Evolutionary conservation across 1,139 yeast genomes (phyloP).

Genomic region (Kurtzmaniella quercitrusa): DNA sequence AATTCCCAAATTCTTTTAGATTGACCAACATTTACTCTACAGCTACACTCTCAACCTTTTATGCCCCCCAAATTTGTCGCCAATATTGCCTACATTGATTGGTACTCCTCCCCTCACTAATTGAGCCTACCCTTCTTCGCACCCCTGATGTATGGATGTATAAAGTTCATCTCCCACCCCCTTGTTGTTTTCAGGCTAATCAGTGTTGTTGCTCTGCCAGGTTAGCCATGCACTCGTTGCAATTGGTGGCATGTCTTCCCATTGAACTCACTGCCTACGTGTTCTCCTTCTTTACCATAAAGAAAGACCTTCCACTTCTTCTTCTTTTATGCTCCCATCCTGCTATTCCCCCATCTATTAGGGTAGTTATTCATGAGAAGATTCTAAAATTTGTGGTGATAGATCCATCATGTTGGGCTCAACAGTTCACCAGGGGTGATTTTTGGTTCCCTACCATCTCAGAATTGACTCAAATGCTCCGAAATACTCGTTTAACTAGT

Average conservation of each 20-base stretch:
- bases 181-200: background rate
- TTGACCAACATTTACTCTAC: background rate
- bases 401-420: conserved; percentile 9
- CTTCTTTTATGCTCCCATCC: conserved; percentile 1
- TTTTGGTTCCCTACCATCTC: conserved; percentile 8
- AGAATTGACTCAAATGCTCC: conserved; percentile 4
- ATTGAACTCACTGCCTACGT: conserved; percentile 5
- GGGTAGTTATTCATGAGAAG: conserved; percentile 1
- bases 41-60: background rate
- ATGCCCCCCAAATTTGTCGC: background rate
- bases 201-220: conserved; percentile 1
- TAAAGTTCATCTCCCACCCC: background rate
- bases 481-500: background rate
- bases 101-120: too few relatives aligned
- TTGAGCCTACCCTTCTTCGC: background rate
- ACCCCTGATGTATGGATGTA: background rate
- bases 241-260: conserved; percentile 4
- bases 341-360: background rate
- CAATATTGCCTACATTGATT: background rate
- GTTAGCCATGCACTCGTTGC: conserved; percentile 1
- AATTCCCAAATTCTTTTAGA: too few relatives aligned
- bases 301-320: conserved; percentile 2
- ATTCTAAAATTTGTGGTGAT: conserved; percentile 7
- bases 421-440: conserved; percentile 5
- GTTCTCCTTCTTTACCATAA: conserved; percentile 6